A percentile compares a stretch with the other conserved stretches of the same genome.
Evolutionary conservation across 2,329 filamentous ascomycete species (phyloP).

Genomic region (Ophiostoma australiae): DNA sequence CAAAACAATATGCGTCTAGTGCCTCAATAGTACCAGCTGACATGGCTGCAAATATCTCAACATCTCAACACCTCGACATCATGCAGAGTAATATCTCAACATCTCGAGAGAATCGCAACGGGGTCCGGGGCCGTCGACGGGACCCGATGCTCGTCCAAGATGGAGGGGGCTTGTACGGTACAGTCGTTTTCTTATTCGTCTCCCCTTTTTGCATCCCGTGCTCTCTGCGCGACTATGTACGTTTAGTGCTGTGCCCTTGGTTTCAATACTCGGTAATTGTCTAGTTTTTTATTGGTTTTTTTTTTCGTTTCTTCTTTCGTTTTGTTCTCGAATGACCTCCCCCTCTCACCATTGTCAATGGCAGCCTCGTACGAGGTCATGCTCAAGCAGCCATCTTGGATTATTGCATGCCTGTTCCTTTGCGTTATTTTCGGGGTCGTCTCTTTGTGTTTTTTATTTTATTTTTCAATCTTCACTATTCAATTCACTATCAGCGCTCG

Average conservation of each 20-base stretch:
- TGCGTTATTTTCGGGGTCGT: neutral
- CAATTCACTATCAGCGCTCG: neutral
- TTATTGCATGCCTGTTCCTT: neutral
- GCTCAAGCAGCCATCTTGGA: too few species aligned
- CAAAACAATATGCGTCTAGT: neutral
- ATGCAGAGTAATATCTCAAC: too few species aligned
- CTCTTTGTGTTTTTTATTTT: too few species aligned
- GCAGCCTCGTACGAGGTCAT: neutral
- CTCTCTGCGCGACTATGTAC: neutral
- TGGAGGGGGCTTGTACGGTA: neutral
- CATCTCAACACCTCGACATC: too few species aligned
- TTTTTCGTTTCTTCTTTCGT: neutral
- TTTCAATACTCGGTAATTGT: neutral
- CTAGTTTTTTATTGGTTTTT: neutral
- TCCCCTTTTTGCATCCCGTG: conserved; percentile 2
- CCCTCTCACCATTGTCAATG: neutral
- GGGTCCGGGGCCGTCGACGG: neutral
- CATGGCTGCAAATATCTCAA: neutral
- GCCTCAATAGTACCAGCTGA: neutral
- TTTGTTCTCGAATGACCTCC: neutral
- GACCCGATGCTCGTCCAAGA: neutral
- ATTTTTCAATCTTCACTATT: neutral
- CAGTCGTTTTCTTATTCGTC: conserved; percentile 5
- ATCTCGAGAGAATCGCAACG: neutral
- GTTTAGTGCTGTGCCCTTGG: neutral